phyloP scores from a whole-genome alignment of 495 filamentous ascomycete genomes.

The Aspergillus kassunensis region DNA sequence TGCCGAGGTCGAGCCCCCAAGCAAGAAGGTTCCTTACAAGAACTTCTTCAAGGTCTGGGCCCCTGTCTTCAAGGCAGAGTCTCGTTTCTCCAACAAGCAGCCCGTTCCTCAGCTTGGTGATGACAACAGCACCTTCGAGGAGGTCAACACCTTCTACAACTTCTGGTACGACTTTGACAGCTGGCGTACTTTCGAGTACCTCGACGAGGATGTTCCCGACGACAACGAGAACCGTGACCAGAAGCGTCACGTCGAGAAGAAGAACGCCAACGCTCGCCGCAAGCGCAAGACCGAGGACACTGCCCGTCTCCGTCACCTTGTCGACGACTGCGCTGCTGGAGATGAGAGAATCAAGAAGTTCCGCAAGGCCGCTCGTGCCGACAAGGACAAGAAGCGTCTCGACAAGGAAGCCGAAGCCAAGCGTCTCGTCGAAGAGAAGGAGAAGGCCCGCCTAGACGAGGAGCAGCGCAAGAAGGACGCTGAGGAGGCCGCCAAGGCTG shows the following conservation, averaged over 20 bases:
- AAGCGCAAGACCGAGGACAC: constrained; percentile 99
- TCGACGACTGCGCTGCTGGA: constrained; percentile 74
- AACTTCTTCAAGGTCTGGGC: constrained; percentile 95
- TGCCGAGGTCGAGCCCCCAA: constrained; percentile 84
- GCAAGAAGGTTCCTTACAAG: constrained; percentile 80
- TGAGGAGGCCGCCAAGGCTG: constrained; percentile 78
- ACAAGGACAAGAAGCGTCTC: constrained; percentile 87
- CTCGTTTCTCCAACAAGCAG: constrained; percentile 83
- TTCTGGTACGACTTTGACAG: constrained; percentile 99
- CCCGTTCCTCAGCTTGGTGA: constrained; percentile 82
- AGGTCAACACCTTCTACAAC: constrained; percentile 95
- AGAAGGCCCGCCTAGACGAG: constrained; percentile 71
- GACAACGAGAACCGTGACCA: constrained; percentile 99
- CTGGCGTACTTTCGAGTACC: constrained; percentile 96
- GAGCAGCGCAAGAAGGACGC: constrained; percentile 73
- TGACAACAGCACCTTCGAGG: constrained; percentile 79
- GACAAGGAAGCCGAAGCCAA: constrained; percentile 91
- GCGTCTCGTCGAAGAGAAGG: constrained; percentile 73
- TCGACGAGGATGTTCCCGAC: constrained; percentile 97
- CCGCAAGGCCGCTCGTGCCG: constrained; percentile 81
- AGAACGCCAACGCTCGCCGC: constrained; percentile 94
- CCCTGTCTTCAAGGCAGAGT: constrained; percentile 82
- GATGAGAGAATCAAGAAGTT: constrained; percentile 98
- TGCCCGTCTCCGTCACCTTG: constrained; percentile 76
- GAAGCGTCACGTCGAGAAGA: constrained; percentile 94